phyloP scores from a whole-genome alignment of 495 filamentous ascomycete genomes.

The Talaromyces stipitatus region DNA sequence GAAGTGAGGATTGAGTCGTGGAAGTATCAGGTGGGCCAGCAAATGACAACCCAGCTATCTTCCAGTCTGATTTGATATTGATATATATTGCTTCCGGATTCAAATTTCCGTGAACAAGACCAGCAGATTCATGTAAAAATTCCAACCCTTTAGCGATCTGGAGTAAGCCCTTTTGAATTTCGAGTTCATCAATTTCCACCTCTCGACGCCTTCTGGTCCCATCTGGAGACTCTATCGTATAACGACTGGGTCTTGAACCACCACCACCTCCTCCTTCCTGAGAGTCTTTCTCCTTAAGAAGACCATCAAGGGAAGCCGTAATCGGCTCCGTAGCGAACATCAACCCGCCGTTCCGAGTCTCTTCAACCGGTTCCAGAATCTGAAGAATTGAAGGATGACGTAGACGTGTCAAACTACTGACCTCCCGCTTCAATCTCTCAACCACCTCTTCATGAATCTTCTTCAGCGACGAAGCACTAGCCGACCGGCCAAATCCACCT shows the following conservation, averaged over 20 bases:
- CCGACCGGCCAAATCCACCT: conserved; percentile 47
- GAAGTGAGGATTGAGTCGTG: conserved; percentile 57
- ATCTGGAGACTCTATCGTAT: conserved; percentile 73
- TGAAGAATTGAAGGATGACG: conserved; percentile 90
- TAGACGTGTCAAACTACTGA: conserved; percentile 73
- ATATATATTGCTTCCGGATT: conserved; percentile 93
- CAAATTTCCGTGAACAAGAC: conserved; percentile 86
- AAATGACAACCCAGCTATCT: conserved; percentile 89
- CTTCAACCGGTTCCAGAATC: conserved; percentile 90
- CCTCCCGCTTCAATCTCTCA: conserved; percentile 85
- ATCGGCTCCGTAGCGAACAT: conserved; percentile 94
- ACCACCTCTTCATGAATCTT: conserved; percentile 79
- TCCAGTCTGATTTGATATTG: conserved; percentile 98
- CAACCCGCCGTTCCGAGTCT: conserved; percentile 79
- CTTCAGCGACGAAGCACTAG: conserved; percentile 61
- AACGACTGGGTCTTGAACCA: conserved; percentile 65
- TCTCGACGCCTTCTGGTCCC: conserved; percentile 69
- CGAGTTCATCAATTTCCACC: conserved; percentile 91
- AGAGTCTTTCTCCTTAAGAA: conserved; percentile 84
- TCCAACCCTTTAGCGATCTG: conserved; percentile 92
- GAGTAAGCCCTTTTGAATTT: conserved; percentile 91
- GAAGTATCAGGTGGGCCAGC: conserved; percentile 67
- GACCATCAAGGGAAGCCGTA: conserved; percentile 73
- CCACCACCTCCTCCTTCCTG: conserved; percentile 56
- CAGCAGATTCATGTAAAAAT: conserved; percentile 94